Base-by-base conservation (phyloP, 768 basidiomycete species). In the Pleurotus citrinopileatus region DNA sequence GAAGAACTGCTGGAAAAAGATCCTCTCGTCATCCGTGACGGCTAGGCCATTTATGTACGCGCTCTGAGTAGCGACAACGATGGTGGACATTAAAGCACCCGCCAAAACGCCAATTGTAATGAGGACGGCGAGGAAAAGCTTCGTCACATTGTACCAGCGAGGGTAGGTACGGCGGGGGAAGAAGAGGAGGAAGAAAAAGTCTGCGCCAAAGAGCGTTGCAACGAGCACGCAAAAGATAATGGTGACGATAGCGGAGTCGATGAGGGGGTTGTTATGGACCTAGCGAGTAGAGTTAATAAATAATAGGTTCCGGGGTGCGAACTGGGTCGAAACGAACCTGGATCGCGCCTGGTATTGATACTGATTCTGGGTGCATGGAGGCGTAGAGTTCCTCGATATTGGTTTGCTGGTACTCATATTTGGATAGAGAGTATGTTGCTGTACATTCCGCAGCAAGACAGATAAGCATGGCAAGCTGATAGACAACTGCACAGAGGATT, bases 211-310 rank as follows among this genome's bases (percentile, higher is more conserved):
- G 6, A 72, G 17, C 1, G 67, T 70, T 1, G 71, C 68, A 9
- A 71, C 70, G n/a, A 71, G 46, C 7, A 70, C 67, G 43, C 66
- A 66, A 52, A 70, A 70, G 7, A 71, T 63, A 50, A 71, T 71
- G 22, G 69, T 70, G 34, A 63, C 28, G 8, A 61, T 61, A 22
- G 66, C 61, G 1, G 67, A 61, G 29, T 60, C 63, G 54, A 70
- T 63, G 52, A 71, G 42, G 51, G 65, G 65, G 51, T 69, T 63
- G 54, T 70, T 68, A 59, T 68, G 61, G 32, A 34, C 32, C 32
- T 34, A 34, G 32, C 32, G 10, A n/a, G 3, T 34, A 34, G 10
- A 10, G 32, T 9, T 34, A 34, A 34, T 9, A n/a, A 3, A n/a
- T 9, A 9, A 34, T 9, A 34, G 3, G 32, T 34, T 34, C 32